Conservation (phyloP, 2,329 filamentous ascomycete genomes). For the Neurospora crassa region DNA sequence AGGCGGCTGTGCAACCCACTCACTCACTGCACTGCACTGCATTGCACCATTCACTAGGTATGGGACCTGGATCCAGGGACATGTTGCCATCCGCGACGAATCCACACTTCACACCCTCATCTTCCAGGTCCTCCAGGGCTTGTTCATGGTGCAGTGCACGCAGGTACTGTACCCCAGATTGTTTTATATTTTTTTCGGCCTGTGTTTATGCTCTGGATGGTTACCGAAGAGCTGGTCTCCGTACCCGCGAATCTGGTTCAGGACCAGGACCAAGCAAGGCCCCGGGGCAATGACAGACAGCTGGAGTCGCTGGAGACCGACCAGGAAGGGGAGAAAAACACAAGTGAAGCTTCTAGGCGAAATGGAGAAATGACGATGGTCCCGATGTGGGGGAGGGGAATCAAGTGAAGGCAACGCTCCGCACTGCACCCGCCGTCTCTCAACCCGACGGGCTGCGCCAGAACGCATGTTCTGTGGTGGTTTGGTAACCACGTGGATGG, state of each 20-base stretch:
- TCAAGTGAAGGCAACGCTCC: not conserved
- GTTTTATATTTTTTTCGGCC: not conserved
- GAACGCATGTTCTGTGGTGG: not conserved
- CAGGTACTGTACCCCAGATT: not conserved
- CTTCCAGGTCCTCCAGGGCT: not conserved
- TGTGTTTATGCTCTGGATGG: not conserved
- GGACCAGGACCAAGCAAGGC: not conserved
- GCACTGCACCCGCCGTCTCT: not conserved
- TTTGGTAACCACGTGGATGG: not conserved
- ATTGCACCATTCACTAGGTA: too few species aligned
- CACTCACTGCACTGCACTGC: too few species aligned
- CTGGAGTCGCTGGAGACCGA: too few species aligned
- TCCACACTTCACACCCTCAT: not conserved
- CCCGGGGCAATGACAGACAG: too few species aligned
- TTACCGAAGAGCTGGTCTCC: not conserved
- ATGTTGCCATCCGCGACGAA: not conserved
- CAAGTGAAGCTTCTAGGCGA: not conserved
- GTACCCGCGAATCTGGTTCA: not conserved
- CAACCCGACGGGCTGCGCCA: not conserved
- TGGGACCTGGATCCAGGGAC: too few species aligned
- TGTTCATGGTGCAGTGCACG: not conserved
- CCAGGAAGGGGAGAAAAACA: not conserved
- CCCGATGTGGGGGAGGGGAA: not conserved
- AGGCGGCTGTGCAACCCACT: not conserved
- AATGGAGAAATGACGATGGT: not conserved